phyloP scores from a whole-genome alignment of 805 yeast genomes.

The Lachancea meyersii region DNA sequence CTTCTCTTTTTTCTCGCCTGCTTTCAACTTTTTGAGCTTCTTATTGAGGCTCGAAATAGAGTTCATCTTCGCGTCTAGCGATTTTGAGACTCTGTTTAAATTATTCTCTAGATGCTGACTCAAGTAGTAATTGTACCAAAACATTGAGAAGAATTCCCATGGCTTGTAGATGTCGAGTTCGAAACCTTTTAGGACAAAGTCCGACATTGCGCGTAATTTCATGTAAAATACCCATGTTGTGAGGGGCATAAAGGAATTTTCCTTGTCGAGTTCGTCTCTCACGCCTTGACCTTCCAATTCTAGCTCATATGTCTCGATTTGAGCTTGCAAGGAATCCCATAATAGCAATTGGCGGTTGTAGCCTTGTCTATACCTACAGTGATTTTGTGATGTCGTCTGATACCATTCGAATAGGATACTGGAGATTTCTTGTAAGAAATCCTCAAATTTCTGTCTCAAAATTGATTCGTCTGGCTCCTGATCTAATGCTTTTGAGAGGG shows the following conservation, averaged over 20 bases:
- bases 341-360: slow-evolving; percentile 46
- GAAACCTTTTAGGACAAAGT: slow-evolving; percentile 66
- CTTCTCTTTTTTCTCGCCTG: slow-evolving; percentile 44
- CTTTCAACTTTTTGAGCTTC: slow-evolving; percentile 42
- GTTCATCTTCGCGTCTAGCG: slow-evolving; percentile 33
- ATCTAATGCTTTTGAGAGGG: background rate
- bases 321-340: slow-evolving; percentile 81
- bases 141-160: slow-evolving; percentile 62
- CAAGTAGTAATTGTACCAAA: slow-evolving; percentile 60
- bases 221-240: slow-evolving; percentile 62
- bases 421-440: slow-evolving; percentile 40
- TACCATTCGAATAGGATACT: slow-evolving; percentile 41
- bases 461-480: slow-evolving; percentile 6
- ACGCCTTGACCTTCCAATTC: slow-evolving; percentile 35
- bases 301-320: slow-evolving; percentile 58
- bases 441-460: slow-evolving; percentile 8
- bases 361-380: slow-evolving; percentile 78
- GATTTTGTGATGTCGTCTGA: slow-evolving; percentile 51
- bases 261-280: slow-evolving; percentile 21
- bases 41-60: slow-evolving; percentile 33
- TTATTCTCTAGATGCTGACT: slow-evolving; percentile 43
- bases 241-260: slow-evolving; percentile 50
- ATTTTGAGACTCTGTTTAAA: slow-evolving; percentile 29
- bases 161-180: slow-evolving; percentile 66
- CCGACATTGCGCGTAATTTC: slow-evolving; percentile 66